phyloP scores from a whole-genome alignment of 306 rosid genomes.

The Arachis hypogaea region DNA sequence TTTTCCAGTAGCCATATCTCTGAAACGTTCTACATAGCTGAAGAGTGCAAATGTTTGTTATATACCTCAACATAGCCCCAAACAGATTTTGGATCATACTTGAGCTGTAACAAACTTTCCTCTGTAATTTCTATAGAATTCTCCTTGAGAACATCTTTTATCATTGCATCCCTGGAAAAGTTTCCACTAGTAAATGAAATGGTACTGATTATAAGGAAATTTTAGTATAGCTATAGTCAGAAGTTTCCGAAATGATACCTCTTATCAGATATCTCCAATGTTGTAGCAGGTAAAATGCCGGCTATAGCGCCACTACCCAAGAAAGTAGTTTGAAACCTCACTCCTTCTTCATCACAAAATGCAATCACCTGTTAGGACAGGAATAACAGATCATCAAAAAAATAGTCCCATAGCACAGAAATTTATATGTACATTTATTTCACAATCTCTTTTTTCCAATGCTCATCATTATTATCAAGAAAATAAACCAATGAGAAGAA shows the following conservation, averaged over 20 bases:
- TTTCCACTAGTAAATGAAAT: conserved; percentile 25
- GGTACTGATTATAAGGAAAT: conserved; percentile 17
- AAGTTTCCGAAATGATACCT: conserved; percentile 56
- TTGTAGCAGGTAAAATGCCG: conserved; percentile 71
- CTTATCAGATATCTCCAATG: conserved; percentile 73
- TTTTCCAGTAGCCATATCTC: conserved; percentile 10
- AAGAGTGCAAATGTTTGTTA: conserved; percentile 18
- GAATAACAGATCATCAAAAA: conserved; percentile 14
- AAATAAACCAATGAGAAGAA: conserved; percentile 1
- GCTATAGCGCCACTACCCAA: conserved; percentile 92
- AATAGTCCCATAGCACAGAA: conserved; percentile 18
- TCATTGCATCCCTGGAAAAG: conserved; percentile 59
- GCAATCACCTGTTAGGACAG: conserved; percentile 69
- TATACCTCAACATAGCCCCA: conserved; percentile 95
- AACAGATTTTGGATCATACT: conserved; percentile 80
- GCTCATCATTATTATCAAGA: neutral
- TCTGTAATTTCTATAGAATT: conserved; percentile 64
- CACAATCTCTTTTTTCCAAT: conserved; percentile 4
- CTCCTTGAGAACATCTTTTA: conserved; percentile 69
- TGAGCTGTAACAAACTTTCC: conserved; percentile 65
- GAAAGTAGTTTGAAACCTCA: conserved; percentile 92
- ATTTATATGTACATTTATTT: neutral
- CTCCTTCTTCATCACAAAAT: conserved; percentile 97
- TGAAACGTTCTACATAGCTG: conserved; percentile 8
- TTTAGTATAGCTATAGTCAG: conserved; percentile 5